A percentile compares a stretch with the other conserved stretches of the same genome.
Conservation (phyloP, 2,329 filamentous ascomycete genomes). For the Sordariomycetes sp. region DNA sequence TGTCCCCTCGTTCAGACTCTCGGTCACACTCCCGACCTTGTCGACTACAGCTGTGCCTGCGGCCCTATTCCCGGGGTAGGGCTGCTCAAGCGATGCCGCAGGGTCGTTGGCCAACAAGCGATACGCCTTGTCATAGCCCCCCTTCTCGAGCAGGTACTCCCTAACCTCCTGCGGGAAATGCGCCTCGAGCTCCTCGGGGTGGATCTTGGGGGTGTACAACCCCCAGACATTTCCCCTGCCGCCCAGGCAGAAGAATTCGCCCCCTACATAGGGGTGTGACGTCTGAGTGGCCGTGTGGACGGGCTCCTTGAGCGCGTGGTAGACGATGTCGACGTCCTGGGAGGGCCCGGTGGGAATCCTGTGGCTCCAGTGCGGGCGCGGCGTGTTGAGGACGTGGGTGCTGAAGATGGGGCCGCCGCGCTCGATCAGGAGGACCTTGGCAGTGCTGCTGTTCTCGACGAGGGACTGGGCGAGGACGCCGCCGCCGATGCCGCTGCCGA, state of each 20-base stretch:
- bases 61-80: neutral
- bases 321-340: conserved; percentile 4
- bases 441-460: conserved; percentile 38
- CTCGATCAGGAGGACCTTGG: conserved; percentile 42
- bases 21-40: conserved; percentile 2
- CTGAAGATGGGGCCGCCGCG: conserved; percentile 24
- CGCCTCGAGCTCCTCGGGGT: conserved; percentile 27
- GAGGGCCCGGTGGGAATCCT: conserved; percentile 1
- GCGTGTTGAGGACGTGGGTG: conserved; percentile 2
- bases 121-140: conserved; percentile 3
- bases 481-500: conserved; percentile 42
- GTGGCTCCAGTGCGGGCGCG: conserved; percentile 4
- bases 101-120: conserved; percentile 1
- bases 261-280: conserved; percentile 1
- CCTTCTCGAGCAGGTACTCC: neutral
- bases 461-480: conserved; percentile 39
- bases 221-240: conserved; percentile 4
- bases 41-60: conserved; percentile 4
- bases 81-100: neutral
- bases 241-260: conserved; percentile 1
- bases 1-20: conserved; percentile 3
- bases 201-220: conserved; percentile 1
- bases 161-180: conserved; percentile 1
- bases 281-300: conserved; percentile 1
- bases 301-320: conserved; percentile 3